These are phyloP conservation scores for Stagonosporopsis chrysanthemi DNA, from an alignment of 2,329 filamentous ascomycete species.

Conservation along the genomic window DNA sequence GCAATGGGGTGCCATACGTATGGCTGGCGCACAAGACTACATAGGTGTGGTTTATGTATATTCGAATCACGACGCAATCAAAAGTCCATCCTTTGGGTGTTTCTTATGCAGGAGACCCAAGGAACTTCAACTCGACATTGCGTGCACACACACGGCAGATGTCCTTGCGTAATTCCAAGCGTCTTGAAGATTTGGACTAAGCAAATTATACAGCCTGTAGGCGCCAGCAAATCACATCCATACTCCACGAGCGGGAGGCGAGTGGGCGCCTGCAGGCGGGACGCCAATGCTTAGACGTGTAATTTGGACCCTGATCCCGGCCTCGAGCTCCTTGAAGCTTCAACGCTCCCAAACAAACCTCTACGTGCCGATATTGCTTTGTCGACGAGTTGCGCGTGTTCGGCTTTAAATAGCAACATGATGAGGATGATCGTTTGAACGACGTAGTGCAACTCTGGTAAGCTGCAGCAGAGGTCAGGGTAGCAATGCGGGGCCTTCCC, in stretches of 20 bases:
- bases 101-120: not conserved
- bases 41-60: slow-evolving; percentile 15
- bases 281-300: slow-evolving; percentile 24
- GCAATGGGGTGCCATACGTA: slow-evolving; percentile 8
- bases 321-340: slow-evolving; percentile 9
- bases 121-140: not conserved
- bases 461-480: slow-evolving; percentile 12
- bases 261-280: slow-evolving; percentile 28
- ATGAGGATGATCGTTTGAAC: not conserved
- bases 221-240: slow-evolving; percentile 21
- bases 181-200: not conserved
- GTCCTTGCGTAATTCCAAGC: not conserved
- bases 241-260: slow-evolving; percentile 1
- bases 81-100: slow-evolving; percentile 9
- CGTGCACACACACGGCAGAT: not conserved
- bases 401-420: slow-evolving; percentile 3
- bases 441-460: slow-evolving; percentile 10
- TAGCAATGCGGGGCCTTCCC: slow-evolving; percentile 14
- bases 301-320: slow-evolving; percentile 14
- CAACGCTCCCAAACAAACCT: not conserved
- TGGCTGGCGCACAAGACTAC: slow-evolving; percentile 17
- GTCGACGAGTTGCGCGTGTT: not conserved
- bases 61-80: slow-evolving; percentile 12
- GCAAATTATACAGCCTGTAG: slow-evolving; percentile 10
- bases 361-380: not conserved